Evolutionary conservation across 2,329 filamentous ascomycete genomes (phyloP).

Genomic region (Acrocalymma vagum): DNA sequence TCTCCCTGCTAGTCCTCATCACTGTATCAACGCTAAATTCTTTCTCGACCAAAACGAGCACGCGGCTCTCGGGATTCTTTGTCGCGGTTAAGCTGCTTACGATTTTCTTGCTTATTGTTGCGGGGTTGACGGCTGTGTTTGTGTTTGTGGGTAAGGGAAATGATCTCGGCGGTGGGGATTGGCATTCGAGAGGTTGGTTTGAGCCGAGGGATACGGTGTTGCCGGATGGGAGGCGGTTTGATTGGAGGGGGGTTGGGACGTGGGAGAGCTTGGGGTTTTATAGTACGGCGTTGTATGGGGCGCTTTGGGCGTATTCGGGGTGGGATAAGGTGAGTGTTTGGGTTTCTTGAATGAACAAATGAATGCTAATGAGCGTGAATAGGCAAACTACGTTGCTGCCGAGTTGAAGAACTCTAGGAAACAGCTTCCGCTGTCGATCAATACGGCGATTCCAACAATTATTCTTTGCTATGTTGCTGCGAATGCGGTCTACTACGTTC

Average conservation of each 20-base stretch:
- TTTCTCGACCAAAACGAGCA: constrained; percentile 54
- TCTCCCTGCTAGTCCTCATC: constrained; percentile 48
- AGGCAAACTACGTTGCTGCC: constrained; percentile 50
- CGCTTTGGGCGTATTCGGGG: constrained; percentile 45
- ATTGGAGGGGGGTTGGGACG: constrained; percentile 50
- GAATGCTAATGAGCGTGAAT: constrained; percentile 5
- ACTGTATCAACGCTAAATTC: constrained; percentile 52
- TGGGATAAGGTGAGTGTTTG: constrained; percentile 44
- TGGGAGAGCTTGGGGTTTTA: constrained; percentile 71
- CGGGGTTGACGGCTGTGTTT: constrained; percentile 43
- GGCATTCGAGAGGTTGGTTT: constrained; percentile 45
- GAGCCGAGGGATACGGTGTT: constrained; percentile 32
- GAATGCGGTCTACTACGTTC: constrained; percentile 69
- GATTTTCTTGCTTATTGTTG: constrained; percentile 43
- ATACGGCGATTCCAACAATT: constrained; percentile 69
- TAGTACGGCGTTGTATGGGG: constrained; percentile 62
- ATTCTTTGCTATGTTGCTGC: constrained; percentile 67
- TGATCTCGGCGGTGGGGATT: constrained; percentile 43
- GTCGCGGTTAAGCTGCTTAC: constrained; percentile 47
- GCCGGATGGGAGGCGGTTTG: constrained; percentile 39
- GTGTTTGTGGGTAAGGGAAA: constrained; percentile 34
- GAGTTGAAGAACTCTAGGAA: constrained; percentile 42
- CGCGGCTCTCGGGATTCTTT: constrained; percentile 48
- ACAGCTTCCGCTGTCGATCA: constrained; percentile 68
- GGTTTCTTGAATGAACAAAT: constrained; percentile 21